These are phyloP conservation scores for Cladosporium oxysporum DNA, from an alignment of 2,329 filamentous ascomycete species.

Conservation along the genomic window DNA sequence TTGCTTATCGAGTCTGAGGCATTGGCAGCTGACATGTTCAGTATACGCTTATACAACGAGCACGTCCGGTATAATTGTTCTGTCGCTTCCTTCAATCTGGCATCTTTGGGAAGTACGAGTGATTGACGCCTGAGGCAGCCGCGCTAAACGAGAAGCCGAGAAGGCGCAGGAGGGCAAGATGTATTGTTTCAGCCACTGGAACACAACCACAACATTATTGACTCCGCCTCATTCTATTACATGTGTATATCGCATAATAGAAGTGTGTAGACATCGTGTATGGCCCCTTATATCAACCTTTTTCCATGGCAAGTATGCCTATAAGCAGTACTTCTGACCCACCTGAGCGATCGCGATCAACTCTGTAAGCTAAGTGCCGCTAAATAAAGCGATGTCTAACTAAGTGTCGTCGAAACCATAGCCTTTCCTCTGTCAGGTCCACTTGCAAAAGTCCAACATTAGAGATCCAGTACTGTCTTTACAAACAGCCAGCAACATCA, in stretches of 20 bases:
- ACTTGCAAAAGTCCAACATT: background rate
- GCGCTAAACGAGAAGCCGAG: background rate
- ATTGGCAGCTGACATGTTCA: conserved; percentile 23
- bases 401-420: background rate
- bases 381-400: background rate
- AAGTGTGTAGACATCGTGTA: background rate
- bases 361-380: background rate
- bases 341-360: background rate
- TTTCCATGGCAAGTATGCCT: background rate
- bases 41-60: background rate
- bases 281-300: background rate
- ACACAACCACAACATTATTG: background rate
- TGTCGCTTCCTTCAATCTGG: background rate
- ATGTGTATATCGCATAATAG: background rate
- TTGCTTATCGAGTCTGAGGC: conserved; percentile 23
- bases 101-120: background rate
- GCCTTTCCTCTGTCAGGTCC: background rate
- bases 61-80: background rate
- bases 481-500: no score
- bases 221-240: background rate
- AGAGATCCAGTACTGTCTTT: background rate
- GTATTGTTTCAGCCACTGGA: background rate
- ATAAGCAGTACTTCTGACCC: background rate
- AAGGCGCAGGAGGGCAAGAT: background rate
- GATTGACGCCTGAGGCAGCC: background rate